Evolutionary conservation across 495 filamentous ascomycete species (phyloP).

Genomic region (Filosporella fistucella): DNA sequence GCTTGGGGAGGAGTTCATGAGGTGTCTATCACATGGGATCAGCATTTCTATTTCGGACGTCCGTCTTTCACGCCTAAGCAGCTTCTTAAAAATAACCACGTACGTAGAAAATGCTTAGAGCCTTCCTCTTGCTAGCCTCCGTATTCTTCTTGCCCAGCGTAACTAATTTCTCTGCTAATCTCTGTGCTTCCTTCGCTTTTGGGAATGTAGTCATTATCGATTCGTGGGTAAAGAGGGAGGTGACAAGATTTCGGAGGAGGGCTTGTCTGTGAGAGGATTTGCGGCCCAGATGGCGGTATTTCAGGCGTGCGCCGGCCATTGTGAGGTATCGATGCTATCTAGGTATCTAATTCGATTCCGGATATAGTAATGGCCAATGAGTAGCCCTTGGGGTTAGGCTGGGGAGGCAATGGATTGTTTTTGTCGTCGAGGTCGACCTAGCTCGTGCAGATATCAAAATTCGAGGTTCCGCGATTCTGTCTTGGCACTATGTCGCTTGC

Average conservation of each 20-base stretch:
- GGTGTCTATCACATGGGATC: constrained; percentile 18
- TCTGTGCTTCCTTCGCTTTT: constrained; percentile 96
- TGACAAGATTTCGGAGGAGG: constrained; percentile 92
- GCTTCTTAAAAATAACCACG: constrained; percentile 26
- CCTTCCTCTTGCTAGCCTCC: constrained; percentile 62
- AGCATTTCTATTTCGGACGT: not conserved
- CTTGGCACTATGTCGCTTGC: too few species aligned
- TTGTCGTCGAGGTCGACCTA: not conserved
- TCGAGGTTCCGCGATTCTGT: too few species aligned
- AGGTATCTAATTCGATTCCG: too few species aligned
- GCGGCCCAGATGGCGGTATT: constrained; percentile 84
- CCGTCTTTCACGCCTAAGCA: not conserved
- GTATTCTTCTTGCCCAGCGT: constrained; percentile 90
- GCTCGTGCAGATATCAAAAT: too few species aligned
- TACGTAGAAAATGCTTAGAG: constrained; percentile 79
- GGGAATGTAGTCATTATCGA: constrained; percentile 89
- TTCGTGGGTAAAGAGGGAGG: constrained; percentile 90
- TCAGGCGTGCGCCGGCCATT: constrained; percentile 82
- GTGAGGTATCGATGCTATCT: too few species aligned
- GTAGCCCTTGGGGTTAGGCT: not conserved
- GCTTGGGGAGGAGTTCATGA: constrained; percentile 64
- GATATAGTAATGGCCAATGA: not conserved
- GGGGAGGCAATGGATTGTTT: not conserved
- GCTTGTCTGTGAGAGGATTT: constrained; percentile 83
- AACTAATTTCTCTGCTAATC: constrained; percentile 87